Evolutionary conservation across 331 rosid species (phyloP).

Genomic region (Quercus tomentella): DNA sequence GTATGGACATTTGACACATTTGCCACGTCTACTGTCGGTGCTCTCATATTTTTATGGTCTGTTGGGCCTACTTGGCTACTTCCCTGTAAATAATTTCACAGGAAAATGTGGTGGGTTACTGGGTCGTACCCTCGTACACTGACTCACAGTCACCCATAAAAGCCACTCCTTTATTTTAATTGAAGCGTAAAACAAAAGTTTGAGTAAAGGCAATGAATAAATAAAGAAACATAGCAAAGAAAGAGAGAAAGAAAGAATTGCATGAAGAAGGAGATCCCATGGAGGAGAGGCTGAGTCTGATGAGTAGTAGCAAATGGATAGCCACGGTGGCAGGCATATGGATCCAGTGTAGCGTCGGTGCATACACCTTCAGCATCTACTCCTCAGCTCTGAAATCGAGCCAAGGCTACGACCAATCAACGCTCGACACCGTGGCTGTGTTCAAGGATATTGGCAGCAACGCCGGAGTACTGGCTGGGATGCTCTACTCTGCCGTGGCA

Average conservation of each 20-base stretch:
- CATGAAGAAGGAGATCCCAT: not conserved
- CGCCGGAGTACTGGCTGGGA: constrained; percentile 76
- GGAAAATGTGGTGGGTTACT: too few species aligned
- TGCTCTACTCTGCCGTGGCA: constrained; percentile 74
- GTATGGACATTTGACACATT: too few species aligned
- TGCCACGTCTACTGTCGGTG: too few species aligned
- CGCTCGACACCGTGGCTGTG: constrained; percentile 84
- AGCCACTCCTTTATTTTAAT: too few species aligned
- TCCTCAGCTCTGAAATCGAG: constrained; percentile 67
- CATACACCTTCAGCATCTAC: constrained; percentile 88
- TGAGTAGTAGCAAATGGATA: not conserved
- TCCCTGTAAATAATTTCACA: too few species aligned
- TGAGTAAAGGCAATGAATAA: too few species aligned
- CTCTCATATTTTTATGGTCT: too few species aligned
- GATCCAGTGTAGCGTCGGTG: constrained; percentile 38
- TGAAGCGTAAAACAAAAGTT: too few species aligned
- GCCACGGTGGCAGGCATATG: not conserved
- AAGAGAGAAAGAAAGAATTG: not conserved
- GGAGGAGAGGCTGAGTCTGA: not conserved
- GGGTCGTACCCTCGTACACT: too few species aligned
- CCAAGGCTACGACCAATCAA: constrained; percentile 77
- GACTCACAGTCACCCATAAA: too few species aligned
- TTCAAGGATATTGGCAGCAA: constrained; percentile 91
- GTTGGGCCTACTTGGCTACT: too few species aligned
- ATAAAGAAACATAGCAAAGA: not conserved